These are phyloP conservation scores for Trichoderma erinaceum DNA, from an alignment of 495 filamentous ascomycete genomes.

Conservation along the genomic window DNA sequence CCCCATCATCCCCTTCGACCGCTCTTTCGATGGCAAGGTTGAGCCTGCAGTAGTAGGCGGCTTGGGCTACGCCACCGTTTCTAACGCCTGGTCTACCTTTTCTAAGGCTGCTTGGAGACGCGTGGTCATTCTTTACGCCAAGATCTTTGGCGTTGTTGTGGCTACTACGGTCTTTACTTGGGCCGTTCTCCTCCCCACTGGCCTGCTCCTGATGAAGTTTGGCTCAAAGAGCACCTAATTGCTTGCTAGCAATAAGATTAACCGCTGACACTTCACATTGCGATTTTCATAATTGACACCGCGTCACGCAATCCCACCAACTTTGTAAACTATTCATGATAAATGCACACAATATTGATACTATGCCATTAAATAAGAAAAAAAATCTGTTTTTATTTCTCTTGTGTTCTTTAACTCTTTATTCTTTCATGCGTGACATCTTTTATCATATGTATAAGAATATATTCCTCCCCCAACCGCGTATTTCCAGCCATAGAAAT, in stretches of 20 bases:
- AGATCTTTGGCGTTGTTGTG: slow-evolving; percentile 44
- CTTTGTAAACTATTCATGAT: neutral
- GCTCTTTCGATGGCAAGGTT: slow-evolving; percentile 42
- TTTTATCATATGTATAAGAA: slow-evolving; percentile 13
- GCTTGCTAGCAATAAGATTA: neutral
- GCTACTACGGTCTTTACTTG: slow-evolving; percentile 42
- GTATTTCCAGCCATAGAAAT: slow-evolving; percentile 5
- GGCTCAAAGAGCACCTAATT: neutral
- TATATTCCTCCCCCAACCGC: neutral
- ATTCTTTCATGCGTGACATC: slow-evolving; percentile 14
- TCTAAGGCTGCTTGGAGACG: slow-evolving; percentile 57
- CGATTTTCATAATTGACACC: neutral
- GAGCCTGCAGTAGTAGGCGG: slow-evolving; percentile 59
- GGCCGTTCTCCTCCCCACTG: slow-evolving; percentile 12
- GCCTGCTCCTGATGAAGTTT: neutral
- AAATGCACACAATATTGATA: too few species aligned
- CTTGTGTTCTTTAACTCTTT: slow-evolving; percentile 8
- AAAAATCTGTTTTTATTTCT: neutral
- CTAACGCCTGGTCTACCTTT: slow-evolving; percentile 68
- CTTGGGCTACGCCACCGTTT: slow-evolving; percentile 58
- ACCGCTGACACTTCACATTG: neutral
- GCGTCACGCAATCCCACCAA: neutral
- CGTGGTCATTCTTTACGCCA: slow-evolving; percentile 60
- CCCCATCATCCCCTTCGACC: slow-evolving; percentile 46
- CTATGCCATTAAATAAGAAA: neutral